phyloP scores from a whole-genome alignment of 1,284 basidiomycete genomes.

The Rhizopogon parksii region DNA sequence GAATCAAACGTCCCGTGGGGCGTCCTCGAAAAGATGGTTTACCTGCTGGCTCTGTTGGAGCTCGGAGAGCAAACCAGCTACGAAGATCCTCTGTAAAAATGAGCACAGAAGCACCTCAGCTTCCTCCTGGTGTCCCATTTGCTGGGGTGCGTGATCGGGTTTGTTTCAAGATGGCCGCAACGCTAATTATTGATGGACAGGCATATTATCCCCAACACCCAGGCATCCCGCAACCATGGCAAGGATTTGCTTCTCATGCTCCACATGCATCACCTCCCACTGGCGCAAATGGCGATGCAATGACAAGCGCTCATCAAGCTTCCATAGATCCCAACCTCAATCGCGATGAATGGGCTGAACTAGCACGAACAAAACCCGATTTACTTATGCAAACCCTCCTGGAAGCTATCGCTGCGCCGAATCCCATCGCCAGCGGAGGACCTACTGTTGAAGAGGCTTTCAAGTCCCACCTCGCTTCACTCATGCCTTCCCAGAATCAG shows the following conservation, averaged over 20 bases:
- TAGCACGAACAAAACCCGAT: slow-evolving; percentile 46
- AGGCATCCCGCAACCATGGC: slow-evolving; percentile 27
- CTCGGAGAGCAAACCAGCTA: slow-evolving; percentile 25
- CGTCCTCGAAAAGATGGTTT: slow-evolving; percentile 52
- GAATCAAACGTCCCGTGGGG: slow-evolving; percentile 48
- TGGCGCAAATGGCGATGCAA: slow-evolving; percentile 15
- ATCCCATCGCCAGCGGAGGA: slow-evolving; percentile 48
- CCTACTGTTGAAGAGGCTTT: slow-evolving; percentile 65
- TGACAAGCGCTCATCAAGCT: slow-evolving; percentile 26
- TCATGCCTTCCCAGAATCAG: slow-evolving; percentile 40
- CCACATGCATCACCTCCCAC: slow-evolving; percentile 30
- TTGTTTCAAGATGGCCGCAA: background rate
- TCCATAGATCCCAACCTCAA: slow-evolving; percentile 47
- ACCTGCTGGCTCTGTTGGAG: slow-evolving; percentile 45
- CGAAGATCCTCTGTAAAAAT: slow-evolving; percentile 33
- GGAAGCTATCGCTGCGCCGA: slow-evolving; percentile 47
- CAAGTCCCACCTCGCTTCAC: slow-evolving; percentile 58
- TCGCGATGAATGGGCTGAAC: slow-evolving; percentile 54
- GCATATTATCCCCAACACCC: slow-evolving; percentile 30
- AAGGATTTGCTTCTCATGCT: slow-evolving; percentile 19
- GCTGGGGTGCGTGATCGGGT: slow-evolving; percentile 18
- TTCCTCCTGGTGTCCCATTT: slow-evolving; percentile 24
- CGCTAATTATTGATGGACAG: slow-evolving; percentile 12
- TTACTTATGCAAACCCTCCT: slow-evolving; percentile 51
- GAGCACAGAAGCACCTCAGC: slow-evolving; percentile 15